phyloP scores from a whole-genome alignment of 2,329 filamentous ascomycete species.

The Sclerotinia sclerotiorum region DNA sequence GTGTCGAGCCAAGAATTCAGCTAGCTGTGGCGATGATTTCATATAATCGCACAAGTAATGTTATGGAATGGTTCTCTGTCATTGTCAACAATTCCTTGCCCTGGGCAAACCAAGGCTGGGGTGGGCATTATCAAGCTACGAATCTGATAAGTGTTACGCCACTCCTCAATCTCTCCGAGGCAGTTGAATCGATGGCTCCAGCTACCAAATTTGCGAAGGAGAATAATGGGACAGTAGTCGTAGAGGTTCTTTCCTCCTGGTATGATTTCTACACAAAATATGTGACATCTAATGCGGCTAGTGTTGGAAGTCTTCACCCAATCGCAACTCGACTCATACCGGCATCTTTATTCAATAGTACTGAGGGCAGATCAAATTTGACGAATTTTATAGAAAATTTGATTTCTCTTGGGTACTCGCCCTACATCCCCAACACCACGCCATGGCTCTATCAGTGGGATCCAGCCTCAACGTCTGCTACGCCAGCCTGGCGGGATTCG shows the following conservation, averaged over 20 bases:
- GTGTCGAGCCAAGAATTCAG: constrained; percentile 26
- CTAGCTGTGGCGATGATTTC: constrained; percentile 26
- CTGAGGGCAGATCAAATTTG: constrained; percentile 20
- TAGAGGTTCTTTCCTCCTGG: constrained; percentile 26
- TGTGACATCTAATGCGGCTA: constrained; percentile 23
- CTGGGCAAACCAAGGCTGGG: constrained; percentile 31
- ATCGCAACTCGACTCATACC: constrained; percentile 24
- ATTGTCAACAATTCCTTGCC: constrained; percentile 26
- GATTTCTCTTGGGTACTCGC: constrained; percentile 20
- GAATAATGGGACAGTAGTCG: constrained; percentile 22
- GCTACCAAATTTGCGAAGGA: constrained; percentile 23
- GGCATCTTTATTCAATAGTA: constrained; percentile 22
- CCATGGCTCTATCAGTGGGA: constrained; percentile 27
- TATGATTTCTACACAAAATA: constrained; percentile 28
- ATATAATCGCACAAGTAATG: constrained; percentile 23
- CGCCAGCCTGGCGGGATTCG: constrained; percentile 26
- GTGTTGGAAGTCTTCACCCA: constrained; percentile 22
- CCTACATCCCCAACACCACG: constrained; percentile 27
- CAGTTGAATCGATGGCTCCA: constrained; percentile 25
- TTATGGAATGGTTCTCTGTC: constrained; percentile 25
- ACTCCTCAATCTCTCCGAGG: constrained; percentile 26
- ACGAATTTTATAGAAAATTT: constrained; percentile 24
- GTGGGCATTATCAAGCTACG: constrained; percentile 25
- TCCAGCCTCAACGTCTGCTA: constrained; percentile 28
- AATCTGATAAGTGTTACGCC: constrained; percentile 27